Base-by-base conservation (phyloP, 1,284 basidiomycete species). In the Omphalotus olearius region DNA sequence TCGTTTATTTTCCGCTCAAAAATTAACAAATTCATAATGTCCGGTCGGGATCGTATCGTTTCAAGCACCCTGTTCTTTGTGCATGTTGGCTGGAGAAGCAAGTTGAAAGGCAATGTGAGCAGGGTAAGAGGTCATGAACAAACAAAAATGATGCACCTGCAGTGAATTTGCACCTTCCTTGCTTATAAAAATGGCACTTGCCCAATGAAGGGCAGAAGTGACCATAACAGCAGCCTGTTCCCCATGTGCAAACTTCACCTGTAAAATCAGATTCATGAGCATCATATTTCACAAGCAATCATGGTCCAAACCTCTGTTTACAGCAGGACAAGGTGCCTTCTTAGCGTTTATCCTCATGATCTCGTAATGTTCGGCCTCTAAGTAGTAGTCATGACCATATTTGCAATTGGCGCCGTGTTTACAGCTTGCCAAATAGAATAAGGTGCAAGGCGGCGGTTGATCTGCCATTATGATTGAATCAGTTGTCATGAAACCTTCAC, bases 361-460 rank as follows among this genome's bases (percentile, higher is more conserved):
- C 50, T 69, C 63, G 53, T 74, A 75, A 53, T 83, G 70, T 36
- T 82, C 78, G 3, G 68, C 65, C 26, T 73, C 70, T 9, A 84
- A 64, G 28, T 77, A 55, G 57, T 82, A 83, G 57, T 84, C 76
- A 53, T 85, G 82, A 18, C 65, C 74, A 54, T 79, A 84, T 63
- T 73, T 75, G 61, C 83, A 85, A 17, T 73, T 69, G 16, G 66
- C 57, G 18, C 76, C 79, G 53, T 75, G 73, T 59, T 76, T 76
- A 67, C 82, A 83, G 51, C 69, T 59, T 36, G 78, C 72, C 33
- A 85, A 67, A 60, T 83, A 84, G 62, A 79, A 81, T 42, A 81
- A 62, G 16, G 79, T 83, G 62, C 82, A 85, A 14, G 82, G 81
- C 18, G 82, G 75, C 2, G 82, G 82, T 58, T 69, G 76, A 57